These are phyloP conservation scores for Megacollybia marginata DNA, from an alignment of 768 basidiomycete species.

Conservation along the genomic window DNA sequence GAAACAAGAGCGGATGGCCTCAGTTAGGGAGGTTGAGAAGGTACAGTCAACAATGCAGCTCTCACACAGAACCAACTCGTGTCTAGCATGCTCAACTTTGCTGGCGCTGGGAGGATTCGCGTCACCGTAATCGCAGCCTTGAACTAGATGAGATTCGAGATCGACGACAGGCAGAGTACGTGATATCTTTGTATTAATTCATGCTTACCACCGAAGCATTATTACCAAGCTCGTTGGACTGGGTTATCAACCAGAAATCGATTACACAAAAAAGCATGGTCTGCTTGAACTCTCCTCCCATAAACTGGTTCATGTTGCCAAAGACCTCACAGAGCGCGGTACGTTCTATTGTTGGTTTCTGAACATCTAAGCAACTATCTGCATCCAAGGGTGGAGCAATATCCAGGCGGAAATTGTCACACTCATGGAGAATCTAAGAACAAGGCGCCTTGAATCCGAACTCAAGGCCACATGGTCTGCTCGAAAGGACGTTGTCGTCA, in stretches of 20 bases:
- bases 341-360: neutral
- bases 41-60: neutral
- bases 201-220: neutral
- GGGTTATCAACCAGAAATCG: neutral
- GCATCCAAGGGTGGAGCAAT: neutral
- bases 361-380: too few species aligned
- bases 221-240: neutral
- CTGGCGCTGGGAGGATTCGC: neutral
- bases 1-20: neutral
- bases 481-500: neutral
- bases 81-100: neutral
- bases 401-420: neutral
- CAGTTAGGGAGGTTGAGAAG: neutral
- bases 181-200: neutral
- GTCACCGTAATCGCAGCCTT: neutral
- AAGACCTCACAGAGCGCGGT: neutral
- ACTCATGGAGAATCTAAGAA: neutral
- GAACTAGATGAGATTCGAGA: neutral
- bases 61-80: neutral
- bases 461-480: neutral
- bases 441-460: neutral
- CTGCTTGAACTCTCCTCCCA: neutral
- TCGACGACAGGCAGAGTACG: neutral
- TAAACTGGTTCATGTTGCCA: neutral
- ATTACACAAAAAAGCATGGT: neutral